Percentiles rank a stretch among this genome's conserved stretches.
Evolutionary conservation across 1,284 basidiomycete species (phyloP).

Genomic region (Athelia psychrophila): DNA sequence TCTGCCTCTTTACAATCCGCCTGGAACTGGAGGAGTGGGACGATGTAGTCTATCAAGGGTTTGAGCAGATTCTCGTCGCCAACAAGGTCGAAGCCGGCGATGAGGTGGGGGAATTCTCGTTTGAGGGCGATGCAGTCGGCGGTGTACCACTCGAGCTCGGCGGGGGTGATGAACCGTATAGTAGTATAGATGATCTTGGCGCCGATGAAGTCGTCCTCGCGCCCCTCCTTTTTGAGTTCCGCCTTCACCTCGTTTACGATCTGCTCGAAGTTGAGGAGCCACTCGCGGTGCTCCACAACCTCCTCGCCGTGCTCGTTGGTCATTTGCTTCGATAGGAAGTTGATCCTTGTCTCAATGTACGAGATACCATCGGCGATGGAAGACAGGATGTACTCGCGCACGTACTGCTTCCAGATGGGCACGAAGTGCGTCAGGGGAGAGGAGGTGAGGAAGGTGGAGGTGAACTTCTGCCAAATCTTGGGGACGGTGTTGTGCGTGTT

Average conservation of each 20-base stretch:
- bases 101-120: slow-evolving; percentile 70
- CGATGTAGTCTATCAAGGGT: slow-evolving; percentile 65
- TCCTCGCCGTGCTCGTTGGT: slow-evolving; percentile 46
- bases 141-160: slow-evolving; percentile 63
- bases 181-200: slow-evolving; percentile 77
- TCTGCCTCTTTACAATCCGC: slow-evolving; percentile 53
- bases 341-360: slow-evolving; percentile 70
- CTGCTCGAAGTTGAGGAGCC: slow-evolving; percentile 56
- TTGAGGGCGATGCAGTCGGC: slow-evolving; percentile 75
- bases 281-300: slow-evolving; percentile 58
- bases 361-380: slow-evolving; percentile 72
- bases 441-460: slow-evolving; percentile 44
- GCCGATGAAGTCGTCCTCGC: slow-evolving; percentile 61
- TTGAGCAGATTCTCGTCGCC: slow-evolving; percentile 67
- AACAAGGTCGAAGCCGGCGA: slow-evolving; percentile 81
- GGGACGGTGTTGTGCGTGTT: slow-evolving; percentile 63
- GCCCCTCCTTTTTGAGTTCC: slow-evolving; percentile 47
- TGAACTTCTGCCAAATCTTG: slow-evolving; percentile 77
- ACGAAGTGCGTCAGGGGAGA: slow-evolving; percentile 53
- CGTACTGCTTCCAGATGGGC: slow-evolving; percentile 56
- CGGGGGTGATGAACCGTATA: slow-evolving; percentile 51
- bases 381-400: slow-evolving; percentile 58
- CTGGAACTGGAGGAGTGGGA: slow-evolving; percentile 59
- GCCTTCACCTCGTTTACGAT: slow-evolving; percentile 53
- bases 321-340: slow-evolving; percentile 54